Conservation (phyloP, 2,329 filamentous ascomycete species). For the Thelonectria blattea region DNA sequence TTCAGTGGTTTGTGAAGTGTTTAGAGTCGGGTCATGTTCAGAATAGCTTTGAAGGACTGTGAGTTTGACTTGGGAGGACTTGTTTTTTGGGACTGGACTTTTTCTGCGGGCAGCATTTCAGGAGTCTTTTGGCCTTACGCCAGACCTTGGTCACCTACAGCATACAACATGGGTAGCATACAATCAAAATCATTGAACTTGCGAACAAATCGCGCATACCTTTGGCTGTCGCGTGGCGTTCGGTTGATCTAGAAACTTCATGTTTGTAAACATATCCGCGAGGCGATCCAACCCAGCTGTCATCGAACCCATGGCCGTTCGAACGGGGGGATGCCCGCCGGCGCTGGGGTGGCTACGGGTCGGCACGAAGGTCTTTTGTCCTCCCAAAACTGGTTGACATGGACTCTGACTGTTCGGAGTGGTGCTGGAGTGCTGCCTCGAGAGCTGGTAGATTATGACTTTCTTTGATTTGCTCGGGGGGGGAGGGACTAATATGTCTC, state of each 20-base stretch:
- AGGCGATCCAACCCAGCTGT: slow-evolving; percentile 63
- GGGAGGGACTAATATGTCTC: neutral
- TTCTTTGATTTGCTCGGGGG: neutral
- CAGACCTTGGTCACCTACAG: too few species aligned
- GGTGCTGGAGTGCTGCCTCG: neutral
- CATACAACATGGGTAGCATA: too few species aligned
- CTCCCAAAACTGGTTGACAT: slow-evolving; percentile 53
- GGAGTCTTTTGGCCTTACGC: too few species aligned
- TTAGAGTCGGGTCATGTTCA: too few species aligned
- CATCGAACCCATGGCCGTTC: slow-evolving; percentile 61
- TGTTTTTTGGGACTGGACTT: too few species aligned
- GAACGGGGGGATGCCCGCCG: slow-evolving; percentile 59
- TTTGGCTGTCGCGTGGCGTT: neutral
- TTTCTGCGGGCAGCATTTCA: too few species aligned
- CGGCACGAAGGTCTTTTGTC: slow-evolving; percentile 61
- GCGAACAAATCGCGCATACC: neutral
- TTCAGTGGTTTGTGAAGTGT: too few species aligned
- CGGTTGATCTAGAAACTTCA: slow-evolving; percentile 51
- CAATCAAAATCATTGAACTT: too few species aligned
- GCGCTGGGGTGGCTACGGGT: slow-evolving; percentile 57
- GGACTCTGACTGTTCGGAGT: slow-evolving; percentile 37
- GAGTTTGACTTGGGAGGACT: too few species aligned
- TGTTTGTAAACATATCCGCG: slow-evolving; percentile 59
- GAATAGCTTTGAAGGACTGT: too few species aligned
- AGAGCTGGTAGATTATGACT: neutral